Evolutionary conservation across 2,329 filamentous ascomycete species (phyloP).

Genomic region (Madurella fahalii): DNA sequence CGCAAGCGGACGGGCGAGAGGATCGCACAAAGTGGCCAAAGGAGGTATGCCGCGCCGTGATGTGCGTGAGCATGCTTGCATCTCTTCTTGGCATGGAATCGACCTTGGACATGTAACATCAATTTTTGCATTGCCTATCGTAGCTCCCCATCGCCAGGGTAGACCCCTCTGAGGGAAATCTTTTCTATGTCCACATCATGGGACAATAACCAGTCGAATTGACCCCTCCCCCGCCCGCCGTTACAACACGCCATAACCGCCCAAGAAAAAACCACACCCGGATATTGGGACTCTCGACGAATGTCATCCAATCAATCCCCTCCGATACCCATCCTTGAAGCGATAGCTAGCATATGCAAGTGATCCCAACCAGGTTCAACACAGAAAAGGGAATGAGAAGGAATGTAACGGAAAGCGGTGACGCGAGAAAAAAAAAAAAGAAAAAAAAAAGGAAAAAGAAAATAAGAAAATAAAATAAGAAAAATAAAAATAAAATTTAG

Average conservation of each 20-base stretch:
- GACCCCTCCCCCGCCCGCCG: background rate
- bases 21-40: background rate
- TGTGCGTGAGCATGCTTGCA: background rate
- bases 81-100: background rate
- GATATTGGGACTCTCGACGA: background rate
- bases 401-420: background rate
- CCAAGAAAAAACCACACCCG: background rate
- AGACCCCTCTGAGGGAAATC: no score
- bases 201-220: no score
- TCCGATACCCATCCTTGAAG: slow-evolving; percentile 1
- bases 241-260: background rate
- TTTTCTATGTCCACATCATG: no score
- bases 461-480: background rate
- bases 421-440: background rate
- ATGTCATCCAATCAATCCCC: background rate
- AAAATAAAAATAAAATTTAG: background rate
- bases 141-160: background rate
- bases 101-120: background rate
- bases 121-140: background rate
- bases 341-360: slow-evolving; percentile 13
- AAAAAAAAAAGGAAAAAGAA: slow-evolving; percentile 1
- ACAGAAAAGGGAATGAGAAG: background rate
- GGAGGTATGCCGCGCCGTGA: background rate
- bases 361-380: slow-evolving; percentile 7
- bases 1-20: background rate